Percentiles rank a stretch among this genome's conserved stretches.
phyloP scores from a whole-genome alignment of 306 rosid species.

The Pyrus pyrifolia region DNA sequence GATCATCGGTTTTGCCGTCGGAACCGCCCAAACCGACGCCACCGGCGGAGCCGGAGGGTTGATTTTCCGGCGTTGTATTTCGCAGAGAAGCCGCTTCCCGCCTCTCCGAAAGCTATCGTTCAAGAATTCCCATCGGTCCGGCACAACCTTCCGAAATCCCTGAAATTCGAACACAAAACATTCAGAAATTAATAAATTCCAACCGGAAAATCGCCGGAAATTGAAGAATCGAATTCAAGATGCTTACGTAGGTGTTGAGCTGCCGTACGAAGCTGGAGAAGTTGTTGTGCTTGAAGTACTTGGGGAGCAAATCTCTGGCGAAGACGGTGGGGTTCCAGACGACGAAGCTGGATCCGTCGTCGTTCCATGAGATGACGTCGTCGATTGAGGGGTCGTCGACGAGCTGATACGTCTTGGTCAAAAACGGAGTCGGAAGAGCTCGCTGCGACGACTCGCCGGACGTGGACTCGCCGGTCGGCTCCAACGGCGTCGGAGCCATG shows the following conservation, averaged over 20 bases:
- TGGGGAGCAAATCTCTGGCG: conserved; percentile 82
- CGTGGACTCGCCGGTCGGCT: conserved; percentile 15
- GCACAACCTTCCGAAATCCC: conserved; percentile 82
- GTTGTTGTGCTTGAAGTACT: conserved; percentile 82
- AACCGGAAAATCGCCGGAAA: background rate
- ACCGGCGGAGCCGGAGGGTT: conserved; percentile 4
- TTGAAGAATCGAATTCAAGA: background rate
- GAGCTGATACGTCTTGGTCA: conserved; percentile 67
- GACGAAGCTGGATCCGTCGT: conserved; percentile 84
- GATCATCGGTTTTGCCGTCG: conserved; percentile 20
- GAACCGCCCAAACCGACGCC: conserved; percentile 13
- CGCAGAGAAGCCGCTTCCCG: conserved; percentile 56
- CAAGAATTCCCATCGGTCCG: conserved; percentile 92
- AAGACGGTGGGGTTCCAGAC: conserved; percentile 89
- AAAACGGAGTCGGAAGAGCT: conserved; percentile 71
- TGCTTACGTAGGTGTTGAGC: conserved; percentile 80
- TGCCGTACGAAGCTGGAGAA: conserved; percentile 95
- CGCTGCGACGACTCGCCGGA: conserved; percentile 35
- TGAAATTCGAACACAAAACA: background rate
- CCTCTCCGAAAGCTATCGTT: conserved; percentile 72
- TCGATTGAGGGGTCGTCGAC: conserved; percentile 67
- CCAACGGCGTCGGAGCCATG: conserved; percentile 42
- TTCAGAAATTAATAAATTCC: background rate
- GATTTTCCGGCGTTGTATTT: conserved; percentile 77
- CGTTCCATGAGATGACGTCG: conserved; percentile 84